Evolutionary conservation across 2,329 filamentous ascomycete species (phyloP).

Genomic region (Didymella lethalis): DNA sequence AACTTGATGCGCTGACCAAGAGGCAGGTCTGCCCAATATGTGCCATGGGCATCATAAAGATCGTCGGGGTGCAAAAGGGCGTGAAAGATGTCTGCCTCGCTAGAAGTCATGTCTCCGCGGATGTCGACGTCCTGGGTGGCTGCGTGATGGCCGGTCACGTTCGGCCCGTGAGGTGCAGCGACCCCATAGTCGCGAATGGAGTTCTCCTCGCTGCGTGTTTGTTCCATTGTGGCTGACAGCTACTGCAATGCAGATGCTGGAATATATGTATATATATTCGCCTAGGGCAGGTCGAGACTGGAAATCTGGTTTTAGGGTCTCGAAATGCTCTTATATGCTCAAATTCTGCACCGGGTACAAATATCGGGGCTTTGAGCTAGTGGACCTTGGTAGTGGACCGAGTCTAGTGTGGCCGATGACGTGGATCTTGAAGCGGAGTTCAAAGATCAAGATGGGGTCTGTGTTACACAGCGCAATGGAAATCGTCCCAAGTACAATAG

Average conservation of each 20-base stretch:
- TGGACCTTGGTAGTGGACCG: constrained; percentile 14
- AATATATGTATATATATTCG: neutral
- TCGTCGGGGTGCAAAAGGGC: constrained; percentile 87
- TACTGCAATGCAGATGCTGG: constrained; percentile 4
- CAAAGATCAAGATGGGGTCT: constrained; percentile 7
- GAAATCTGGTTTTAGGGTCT: neutral
- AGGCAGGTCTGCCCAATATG: constrained; percentile 92
- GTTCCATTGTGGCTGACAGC: constrained; percentile 28
- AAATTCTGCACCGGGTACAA: neutral
- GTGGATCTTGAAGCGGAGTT: constrained; percentile 8
- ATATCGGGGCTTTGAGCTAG: constrained; percentile 6
- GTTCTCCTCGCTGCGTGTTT: constrained; percentile 34
- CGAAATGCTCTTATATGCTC: constrained; percentile 17
- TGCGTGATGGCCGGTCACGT: constrained; percentile 54
- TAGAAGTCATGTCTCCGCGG: constrained; percentile 60
- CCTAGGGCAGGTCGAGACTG: neutral
- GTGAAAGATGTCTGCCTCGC: constrained; percentile 73
- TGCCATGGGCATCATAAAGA: constrained; percentile 80
- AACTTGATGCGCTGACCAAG: constrained; percentile 75
- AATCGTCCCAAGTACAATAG: constrained; percentile 20
- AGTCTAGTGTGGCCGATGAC: constrained; percentile 23
- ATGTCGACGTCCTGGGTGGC: constrained; percentile 52
- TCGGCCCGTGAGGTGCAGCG: constrained; percentile 59
- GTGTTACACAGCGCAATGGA: neutral
- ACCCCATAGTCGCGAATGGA: constrained; percentile 57